phyloP scores from a whole-genome alignment of 1,139 yeast genomes.

The Lodderomyces jiufengensis region DNA sequence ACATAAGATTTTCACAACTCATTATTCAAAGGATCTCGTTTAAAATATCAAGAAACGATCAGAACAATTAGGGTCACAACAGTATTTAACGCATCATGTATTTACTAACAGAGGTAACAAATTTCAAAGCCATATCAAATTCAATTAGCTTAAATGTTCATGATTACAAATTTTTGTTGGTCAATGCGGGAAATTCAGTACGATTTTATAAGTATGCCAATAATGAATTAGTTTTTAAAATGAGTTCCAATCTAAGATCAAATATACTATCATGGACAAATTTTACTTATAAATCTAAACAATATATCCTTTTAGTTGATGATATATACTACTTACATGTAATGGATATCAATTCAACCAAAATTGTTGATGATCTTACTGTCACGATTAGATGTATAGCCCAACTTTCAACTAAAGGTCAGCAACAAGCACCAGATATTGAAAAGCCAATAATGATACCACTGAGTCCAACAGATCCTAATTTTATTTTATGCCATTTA shows the following conservation, averaged over 20 bases:
- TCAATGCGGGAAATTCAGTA: not conserved
- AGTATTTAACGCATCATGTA: constrained; percentile 9
- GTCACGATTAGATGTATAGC: constrained; percentile 9
- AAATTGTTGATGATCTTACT: constrained; percentile 6
- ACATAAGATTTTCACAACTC: too few relatives aligned
- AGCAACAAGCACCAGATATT: constrained; percentile 20
- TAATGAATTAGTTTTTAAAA: not conserved
- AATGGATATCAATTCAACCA: constrained; percentile 1
- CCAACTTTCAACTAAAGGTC: constrained; percentile 24
- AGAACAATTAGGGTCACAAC: too few relatives aligned
- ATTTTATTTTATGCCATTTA: constrained; percentile 23
- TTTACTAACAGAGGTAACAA: constrained; percentile 18
- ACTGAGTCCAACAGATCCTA: constrained; percentile 13
- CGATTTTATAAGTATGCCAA: not conserved
- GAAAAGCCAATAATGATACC: constrained; percentile 18
- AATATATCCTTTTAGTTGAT: not conserved
- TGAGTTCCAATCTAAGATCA: not conserved
- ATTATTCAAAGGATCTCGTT: too few relatives aligned
- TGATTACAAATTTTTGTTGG: not conserved
- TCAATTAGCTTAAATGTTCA: constrained; percentile 5
- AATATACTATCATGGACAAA: constrained; percentile 3
- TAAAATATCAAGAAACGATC: too few relatives aligned
- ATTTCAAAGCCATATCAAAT: constrained; percentile 4
- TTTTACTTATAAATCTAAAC: not conserved
- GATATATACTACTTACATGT: not conserved